These are phyloP conservation scores for Trypanosomatidae sp. DNA, from an alignment of 208 protist species.

Conservation along the genomic window DNA sequence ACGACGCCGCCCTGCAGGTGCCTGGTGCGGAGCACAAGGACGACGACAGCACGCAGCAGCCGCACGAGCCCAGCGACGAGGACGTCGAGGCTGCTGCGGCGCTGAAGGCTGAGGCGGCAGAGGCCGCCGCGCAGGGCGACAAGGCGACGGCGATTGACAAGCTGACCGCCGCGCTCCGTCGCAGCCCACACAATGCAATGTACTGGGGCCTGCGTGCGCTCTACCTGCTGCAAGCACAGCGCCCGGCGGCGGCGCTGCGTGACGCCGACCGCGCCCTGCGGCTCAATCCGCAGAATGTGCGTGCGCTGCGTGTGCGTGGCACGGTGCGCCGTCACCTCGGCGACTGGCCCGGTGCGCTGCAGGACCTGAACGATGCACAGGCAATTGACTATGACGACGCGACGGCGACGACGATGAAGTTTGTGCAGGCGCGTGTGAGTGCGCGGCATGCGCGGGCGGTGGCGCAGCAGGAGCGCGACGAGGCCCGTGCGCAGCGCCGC, in stretches of 20 bases:
- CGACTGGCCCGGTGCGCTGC: slow-evolving; percentile 43
- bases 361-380: slow-evolving; percentile 56
- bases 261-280: slow-evolving; percentile 40
- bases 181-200: slow-evolving; percentile 51
- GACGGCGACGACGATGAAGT: slow-evolving; percentile 21
- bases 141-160: slow-evolving; percentile 27
- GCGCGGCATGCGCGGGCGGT: slow-evolving; percentile 14
- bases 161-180: slow-evolving; percentile 36
- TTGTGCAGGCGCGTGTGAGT: slow-evolving; percentile 24
- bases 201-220: slow-evolving; percentile 57
- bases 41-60: background rate
- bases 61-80: slow-evolving; percentile 22
- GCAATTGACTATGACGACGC: slow-evolving; percentile 65
- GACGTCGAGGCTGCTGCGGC: slow-evolving; percentile 36
- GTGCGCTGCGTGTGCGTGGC: slow-evolving; percentile 57
- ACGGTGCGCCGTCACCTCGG: slow-evolving; percentile 51
- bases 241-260: slow-evolving; percentile 32
- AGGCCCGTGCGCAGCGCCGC: slow-evolving; percentile 31
- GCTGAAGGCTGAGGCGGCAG: slow-evolving; percentile 43
- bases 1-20: slow-evolving; percentile 10
- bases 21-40: background rate
- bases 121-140: slow-evolving; percentile 30
- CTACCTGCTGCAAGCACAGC: slow-evolving; percentile 37
- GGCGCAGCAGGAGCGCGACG: slow-evolving; percentile 18
- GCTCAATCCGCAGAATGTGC: slow-evolving; percentile 59